Conservation (phyloP, 2,329 filamentous ascomycete genomes). For the Gnomoniopsis sp. region DNA sequence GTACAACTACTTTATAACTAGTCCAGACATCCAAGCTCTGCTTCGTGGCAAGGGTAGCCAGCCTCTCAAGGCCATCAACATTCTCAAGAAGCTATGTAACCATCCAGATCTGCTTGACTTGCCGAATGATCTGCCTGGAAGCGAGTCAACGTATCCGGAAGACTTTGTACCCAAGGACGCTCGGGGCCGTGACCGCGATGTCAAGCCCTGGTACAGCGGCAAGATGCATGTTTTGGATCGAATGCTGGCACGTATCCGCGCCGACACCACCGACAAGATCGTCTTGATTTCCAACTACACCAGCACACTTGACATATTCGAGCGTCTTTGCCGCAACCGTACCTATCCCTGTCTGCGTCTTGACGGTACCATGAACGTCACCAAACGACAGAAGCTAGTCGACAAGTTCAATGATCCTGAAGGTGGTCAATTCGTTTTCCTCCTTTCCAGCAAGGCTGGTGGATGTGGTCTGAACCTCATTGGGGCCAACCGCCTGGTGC, state of each 20-base stretch:
- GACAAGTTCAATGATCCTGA: constrained; percentile 96
- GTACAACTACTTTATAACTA: constrained; percentile 97
- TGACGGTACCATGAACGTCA: constrained; percentile 97
- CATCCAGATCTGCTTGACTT: constrained; percentile 91
- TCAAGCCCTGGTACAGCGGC: constrained; percentile 94
- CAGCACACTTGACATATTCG: constrained; percentile 91
- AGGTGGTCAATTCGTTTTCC: constrained; percentile 85
- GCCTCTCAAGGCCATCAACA: constrained; percentile 91
- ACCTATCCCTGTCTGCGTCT: constrained; percentile 84
- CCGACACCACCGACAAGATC: constrained; percentile 98
- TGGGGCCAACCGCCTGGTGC: constrained; percentile 86
- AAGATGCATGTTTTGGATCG: constrained; percentile 98
- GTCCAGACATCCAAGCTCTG: constrained; percentile 88
- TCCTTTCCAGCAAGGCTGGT: constrained; percentile 95
- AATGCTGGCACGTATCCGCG: constrained; percentile 92
- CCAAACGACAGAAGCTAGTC: constrained; percentile 93
- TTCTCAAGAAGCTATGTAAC: constrained; percentile 98
- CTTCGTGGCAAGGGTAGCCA: constrained; percentile 93
- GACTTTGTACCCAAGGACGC: constrained; percentile 87
- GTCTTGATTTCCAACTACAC: constrained; percentile 99
- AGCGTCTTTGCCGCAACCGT: constrained; percentile 80
- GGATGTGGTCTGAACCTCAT: constrained; percentile 96
- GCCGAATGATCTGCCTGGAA: constrained; percentile 79
- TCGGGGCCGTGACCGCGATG: constrained; percentile 83
- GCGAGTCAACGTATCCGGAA: constrained; percentile 74